phyloP scores from a whole-genome alignment of 164 flowering plant species.

The Vitis riparia region DNA sequence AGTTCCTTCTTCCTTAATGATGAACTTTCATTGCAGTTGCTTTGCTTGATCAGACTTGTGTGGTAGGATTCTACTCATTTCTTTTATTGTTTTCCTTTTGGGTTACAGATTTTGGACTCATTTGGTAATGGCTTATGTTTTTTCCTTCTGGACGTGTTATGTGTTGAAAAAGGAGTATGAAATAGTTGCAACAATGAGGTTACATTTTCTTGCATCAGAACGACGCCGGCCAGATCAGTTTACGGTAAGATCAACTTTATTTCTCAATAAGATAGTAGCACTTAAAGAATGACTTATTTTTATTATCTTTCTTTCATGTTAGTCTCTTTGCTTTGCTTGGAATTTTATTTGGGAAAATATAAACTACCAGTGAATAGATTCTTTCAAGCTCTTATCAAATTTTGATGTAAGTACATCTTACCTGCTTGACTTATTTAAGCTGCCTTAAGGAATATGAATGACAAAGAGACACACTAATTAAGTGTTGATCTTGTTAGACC shows the following conservation, averaged over 20 bases:
- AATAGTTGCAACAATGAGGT: conserved; percentile 63
- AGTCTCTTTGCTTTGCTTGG: not conserved
- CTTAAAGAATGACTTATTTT: no score
- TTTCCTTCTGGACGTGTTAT: conserved; percentile 86
- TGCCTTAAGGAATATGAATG: not conserved
- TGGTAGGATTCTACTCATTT: not conserved
- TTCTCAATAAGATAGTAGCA: not conserved
- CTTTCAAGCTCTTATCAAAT: not conserved
- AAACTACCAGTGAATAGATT: not conserved
- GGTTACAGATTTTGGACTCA: conserved; percentile 80
- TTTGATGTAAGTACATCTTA: not conserved
- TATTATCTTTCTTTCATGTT: not conserved
- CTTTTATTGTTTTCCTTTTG: not conserved
- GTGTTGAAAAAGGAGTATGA: conserved; percentile 68
- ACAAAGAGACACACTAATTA: not conserved
- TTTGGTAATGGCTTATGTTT: conserved; percentile 75
- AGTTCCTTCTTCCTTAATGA: not conserved
- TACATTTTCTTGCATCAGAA: conserved; percentile 79
- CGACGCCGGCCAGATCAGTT: conserved; percentile 81
- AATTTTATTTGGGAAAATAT: not conserved
- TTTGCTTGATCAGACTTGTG: not conserved
- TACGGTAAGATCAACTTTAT: conserved; percentile 47
- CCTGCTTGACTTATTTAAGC: not conserved
- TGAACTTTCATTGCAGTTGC: not conserved
- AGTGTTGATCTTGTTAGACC: not conserved